Evolutionary conservation across 176 grass and related monocot species (phyloP).

Genomic region (Metroxylon sagu): DNA sequence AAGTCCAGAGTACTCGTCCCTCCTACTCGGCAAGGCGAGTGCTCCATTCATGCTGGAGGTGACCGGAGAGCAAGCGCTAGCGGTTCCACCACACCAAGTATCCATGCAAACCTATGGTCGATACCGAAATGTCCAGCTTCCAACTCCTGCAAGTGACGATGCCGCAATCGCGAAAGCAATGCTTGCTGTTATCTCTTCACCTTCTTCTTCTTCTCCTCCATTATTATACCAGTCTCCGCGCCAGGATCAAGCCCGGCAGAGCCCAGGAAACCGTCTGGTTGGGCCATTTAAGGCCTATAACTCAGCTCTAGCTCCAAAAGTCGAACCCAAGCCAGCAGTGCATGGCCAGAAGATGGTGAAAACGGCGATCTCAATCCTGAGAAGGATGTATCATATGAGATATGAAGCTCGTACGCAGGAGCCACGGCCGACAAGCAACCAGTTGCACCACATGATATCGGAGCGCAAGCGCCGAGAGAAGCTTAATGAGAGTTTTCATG

Average conservation of each 20-base stretch:
- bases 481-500: constrained; percentile 78
- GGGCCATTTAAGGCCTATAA: constrained; percentile 1
- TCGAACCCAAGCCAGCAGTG: not conserved
- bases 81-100: not conserved
- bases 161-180: constrained; percentile 1
- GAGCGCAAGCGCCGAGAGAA: constrained; percentile 50
- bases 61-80: not conserved
- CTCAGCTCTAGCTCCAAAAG: not conserved
- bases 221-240: not conserved
- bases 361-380: not conserved
- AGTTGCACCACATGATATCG: not conserved
- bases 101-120: not conserved
- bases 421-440: not conserved
- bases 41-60: not conserved
- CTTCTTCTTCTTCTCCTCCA: not conserved
- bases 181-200: not conserved
- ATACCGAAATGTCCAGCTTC: not conserved
- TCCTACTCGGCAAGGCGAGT: not conserved
- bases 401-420: not conserved
- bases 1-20: not conserved
- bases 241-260: not conserved
- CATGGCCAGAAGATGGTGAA: constrained; percentile 7
- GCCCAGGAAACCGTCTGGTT: not conserved
- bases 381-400: not conserved
- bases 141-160: not conserved